Evolutionary conservation across 805 yeast species (phyloP), one percentile per base, ranked within the genome.

Genomic region (Cyberlindnera japonica): DNA sequence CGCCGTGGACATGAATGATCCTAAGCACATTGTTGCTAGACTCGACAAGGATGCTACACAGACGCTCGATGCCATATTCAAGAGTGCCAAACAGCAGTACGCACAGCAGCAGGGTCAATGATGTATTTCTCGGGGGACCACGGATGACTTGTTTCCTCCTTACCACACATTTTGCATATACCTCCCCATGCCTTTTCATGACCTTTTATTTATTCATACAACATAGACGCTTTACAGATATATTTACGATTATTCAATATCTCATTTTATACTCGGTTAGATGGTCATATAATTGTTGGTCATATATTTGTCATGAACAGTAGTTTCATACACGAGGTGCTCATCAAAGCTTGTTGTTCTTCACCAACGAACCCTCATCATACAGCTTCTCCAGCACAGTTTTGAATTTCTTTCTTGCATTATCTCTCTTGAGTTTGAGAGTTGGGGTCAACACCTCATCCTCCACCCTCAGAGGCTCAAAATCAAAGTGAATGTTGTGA

Each of bases 381-480:
- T 79, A 79, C 62, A 79, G 53, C 6, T 45, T 49, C 15, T 66
- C 65, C 42, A 79, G 56, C 16, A 63, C 64, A 7, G 50, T 40
- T 31, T 61, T 58, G 56, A 71, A 79, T 38, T 59, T 61, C 56
- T 67, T 67, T 26, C 66, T 67, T 0, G 79, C 77, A 31, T 67
- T 64, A 1, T 70, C 63, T 43, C 85, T 64, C 59, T 75, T 75
- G 39, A 76, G 62, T 55, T 77, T 77, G 48, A 76, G 53, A 8
- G 90, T 83, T 32, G 90, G 90, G 2, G 91, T 83, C 27, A 83
- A 58, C 9, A 77, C 74, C 40, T 77, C 81, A 47, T 78, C 77
- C 40, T 72, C 80, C 15, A 78, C 59, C 28, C 67, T 77, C 47
- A 82, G 64, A 8, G 88, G 86, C 50, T 82, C 86, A 36, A 77